Evolutionary conservation across 306 rosid species (phyloP), one percentile per base, ranked within the genome.

Genomic region (Biancaea sappan): DNA sequence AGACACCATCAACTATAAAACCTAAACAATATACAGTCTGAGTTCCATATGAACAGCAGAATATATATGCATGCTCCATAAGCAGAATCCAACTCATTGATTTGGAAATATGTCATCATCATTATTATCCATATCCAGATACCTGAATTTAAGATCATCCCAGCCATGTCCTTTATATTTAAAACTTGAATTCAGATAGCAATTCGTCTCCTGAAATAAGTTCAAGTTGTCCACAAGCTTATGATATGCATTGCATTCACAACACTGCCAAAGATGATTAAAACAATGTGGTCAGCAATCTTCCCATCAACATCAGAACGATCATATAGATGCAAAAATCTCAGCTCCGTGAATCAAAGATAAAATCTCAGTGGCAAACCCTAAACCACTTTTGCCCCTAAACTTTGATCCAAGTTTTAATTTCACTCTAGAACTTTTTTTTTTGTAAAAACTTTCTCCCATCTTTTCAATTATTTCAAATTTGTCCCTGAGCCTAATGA

Each of bases 201-300:
- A 89, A 28, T 85, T 89, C 80, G 87, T 86, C 79, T 86, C 94
- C 71, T 89, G 91, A 86, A 89, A 89, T 56, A 89, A 87, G 75
- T 89, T 89, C 82, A 89, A 79, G 71, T 89, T 84, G 82, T 89
- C 94, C 77, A 89, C 94, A 2, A 89, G 94, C 89, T 89, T 89
- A 72, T 89, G 94, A 69, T 75, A 89, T 18, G 91, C 94, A 52
- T 73, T 82, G 86, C 94, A 89, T 44, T 91, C 88, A 34, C 89
- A 89, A 79, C 91, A 62, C 68, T 62, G 68, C 68, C 68, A 62
- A 35, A 35, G 24, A 62, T 35, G 48, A 37, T 35, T 2, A 12
- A 35, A 37, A 37, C 68, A 35, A 35, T 86, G 46, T 22, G 52
- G 26, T 35, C 8, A 53, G 34, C 19, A 24, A 38, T 16, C 75